These are phyloP conservation scores for Sporothrix luriei DNA, from an alignment of 2,329 filamentous ascomycete species.

Conservation along the genomic window DNA sequence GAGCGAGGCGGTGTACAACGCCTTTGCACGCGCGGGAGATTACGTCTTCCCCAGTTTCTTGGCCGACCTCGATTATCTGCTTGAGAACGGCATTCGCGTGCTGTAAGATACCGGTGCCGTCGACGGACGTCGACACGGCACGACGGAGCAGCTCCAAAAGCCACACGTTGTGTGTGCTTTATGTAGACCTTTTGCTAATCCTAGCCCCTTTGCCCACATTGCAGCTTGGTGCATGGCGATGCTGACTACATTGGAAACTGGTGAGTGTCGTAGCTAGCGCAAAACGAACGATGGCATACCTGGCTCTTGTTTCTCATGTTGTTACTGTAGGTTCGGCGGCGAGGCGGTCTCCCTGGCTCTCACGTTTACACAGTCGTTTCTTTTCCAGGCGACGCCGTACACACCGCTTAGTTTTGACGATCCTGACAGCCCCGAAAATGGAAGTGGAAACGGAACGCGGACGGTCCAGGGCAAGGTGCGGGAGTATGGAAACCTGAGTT, in stretches of 20 bases:
- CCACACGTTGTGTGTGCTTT: background rate
- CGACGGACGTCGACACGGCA: too few species aligned
- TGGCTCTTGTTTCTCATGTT: background rate
- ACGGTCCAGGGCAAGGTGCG: slow-evolving; percentile 68
- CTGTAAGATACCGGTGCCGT: slow-evolving; percentile 15
- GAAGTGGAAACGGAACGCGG: slow-evolving; percentile 56
- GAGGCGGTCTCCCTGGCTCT: slow-evolving; percentile 63
- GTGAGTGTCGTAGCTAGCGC: slow-evolving; percentile 37
- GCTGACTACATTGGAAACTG: slow-evolving; percentile 54
- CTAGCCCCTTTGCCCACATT: background rate
- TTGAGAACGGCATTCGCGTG: slow-evolving; percentile 60
- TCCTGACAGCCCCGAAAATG: slow-evolving; percentile 50
- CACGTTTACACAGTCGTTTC: slow-evolving; percentile 42
- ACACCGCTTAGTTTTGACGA: slow-evolving; percentile 52
- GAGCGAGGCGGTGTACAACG: slow-evolving; percentile 40
- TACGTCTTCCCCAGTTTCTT: slow-evolving; percentile 48
- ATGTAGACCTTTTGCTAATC: background rate
- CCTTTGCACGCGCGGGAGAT: slow-evolving; percentile 47
- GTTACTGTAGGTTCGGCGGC: slow-evolving; percentile 52
- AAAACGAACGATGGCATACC: background rate
- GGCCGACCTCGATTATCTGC: slow-evolving; percentile 47
- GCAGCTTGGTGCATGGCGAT: slow-evolving; percentile 60
- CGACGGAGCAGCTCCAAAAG: too few species aligned
- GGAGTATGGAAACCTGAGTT: slow-evolving; percentile 68
- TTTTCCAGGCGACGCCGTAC: slow-evolving; percentile 65